phyloP scores from a whole-genome alignment of 1,284 basidiomycete species.

The Abortiporus biennis region DNA sequence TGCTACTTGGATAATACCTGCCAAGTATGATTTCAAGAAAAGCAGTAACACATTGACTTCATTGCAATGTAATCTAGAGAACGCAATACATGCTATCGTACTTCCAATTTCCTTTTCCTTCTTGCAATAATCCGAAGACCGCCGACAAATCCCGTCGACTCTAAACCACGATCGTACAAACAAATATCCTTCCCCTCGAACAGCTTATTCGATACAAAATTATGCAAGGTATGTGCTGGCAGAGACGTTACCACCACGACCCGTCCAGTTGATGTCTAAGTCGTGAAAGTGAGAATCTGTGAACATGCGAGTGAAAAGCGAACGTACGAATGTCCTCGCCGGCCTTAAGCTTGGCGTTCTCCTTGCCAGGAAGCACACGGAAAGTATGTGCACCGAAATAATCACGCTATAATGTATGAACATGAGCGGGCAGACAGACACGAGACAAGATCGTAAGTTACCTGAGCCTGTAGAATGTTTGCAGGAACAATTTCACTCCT shows the following conservation, averaged over 20 bases:
- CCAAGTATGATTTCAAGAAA: not conserved
- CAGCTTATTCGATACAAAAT: too few relatives aligned
- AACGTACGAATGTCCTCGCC: constrained; percentile 84
- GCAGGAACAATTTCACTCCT: constrained; percentile 88
- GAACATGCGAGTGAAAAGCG: constrained; percentile 7
- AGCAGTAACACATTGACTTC: not conserved
- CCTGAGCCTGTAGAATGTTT: constrained; percentile 92
- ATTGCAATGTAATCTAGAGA: too few relatives aligned
- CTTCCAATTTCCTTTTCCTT: not conserved
- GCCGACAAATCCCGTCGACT: too few relatives aligned
- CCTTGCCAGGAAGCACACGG: constrained; percentile 85
- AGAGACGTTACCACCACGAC: constrained; percentile 90
- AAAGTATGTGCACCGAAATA: constrained; percentile 96
- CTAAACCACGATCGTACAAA: too few relatives aligned
- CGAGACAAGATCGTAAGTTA: constrained; percentile 20
- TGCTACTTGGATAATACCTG: not conserved
- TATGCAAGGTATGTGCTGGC: constrained; percentile 90
- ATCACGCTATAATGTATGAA: constrained; percentile 62
- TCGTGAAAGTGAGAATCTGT: constrained; percentile 7
- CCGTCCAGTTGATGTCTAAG: constrained; percentile 87
- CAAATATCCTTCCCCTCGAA: too few relatives aligned
- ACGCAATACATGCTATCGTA: not conserved
- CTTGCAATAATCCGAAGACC: too few relatives aligned
- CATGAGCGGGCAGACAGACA: constrained; percentile 7
- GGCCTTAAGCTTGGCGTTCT: constrained; percentile 74